Base-by-base conservation (phyloP, 2,329 filamentous ascomycete genomes). In the Chrysoporthe puriensis region DNA sequence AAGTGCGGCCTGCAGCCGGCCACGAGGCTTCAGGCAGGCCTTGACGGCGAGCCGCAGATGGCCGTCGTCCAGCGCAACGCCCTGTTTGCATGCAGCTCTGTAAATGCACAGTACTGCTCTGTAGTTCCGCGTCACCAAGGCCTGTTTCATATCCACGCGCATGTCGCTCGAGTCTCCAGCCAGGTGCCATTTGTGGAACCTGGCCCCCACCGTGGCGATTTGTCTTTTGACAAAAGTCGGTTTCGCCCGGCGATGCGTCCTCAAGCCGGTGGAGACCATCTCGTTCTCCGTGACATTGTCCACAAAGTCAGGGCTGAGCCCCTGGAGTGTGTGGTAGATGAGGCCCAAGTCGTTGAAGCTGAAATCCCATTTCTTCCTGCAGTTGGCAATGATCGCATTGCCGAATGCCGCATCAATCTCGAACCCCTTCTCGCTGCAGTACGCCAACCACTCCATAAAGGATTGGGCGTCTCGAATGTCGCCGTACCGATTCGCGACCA, bases 1-100 rank as follows among this genome's bases (percentile, higher is more conserved):
- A 21, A 79, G 74, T 1, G 84, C 82, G 26, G 72, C 59, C 59
- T 72, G 67, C 60, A 77, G 67, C 56, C 74, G 71, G 3, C 73
- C 66, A 3, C 73, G 73, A 18, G 73, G 58, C 18, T 74, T 74
- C 62, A 86, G 72, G 16, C 79, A 76, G 1, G 83, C 82, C 11
- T 79, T 71, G 9, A 87, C 80, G 9, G 82, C 84, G 5, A 86
- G 75, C n/a, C 81, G 79, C 16, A 87, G 76, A 64, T 81, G 84
- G 34, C 79, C 77, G 3, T 73, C 72, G 40, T 79, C 81, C 68
- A 77, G 77, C 1, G 75, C 74, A 71, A 83, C 75, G 21, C 79
- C 77, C 4, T 71, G 73, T 11, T 70, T 71, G 1, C 77, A 57
- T n/a, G 79, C 79, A 36, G 73, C 73, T 62, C 74, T 77, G 73